Conservation (phyloP, 257 asterid genomes). For the Solanum medicagineum region DNA sequence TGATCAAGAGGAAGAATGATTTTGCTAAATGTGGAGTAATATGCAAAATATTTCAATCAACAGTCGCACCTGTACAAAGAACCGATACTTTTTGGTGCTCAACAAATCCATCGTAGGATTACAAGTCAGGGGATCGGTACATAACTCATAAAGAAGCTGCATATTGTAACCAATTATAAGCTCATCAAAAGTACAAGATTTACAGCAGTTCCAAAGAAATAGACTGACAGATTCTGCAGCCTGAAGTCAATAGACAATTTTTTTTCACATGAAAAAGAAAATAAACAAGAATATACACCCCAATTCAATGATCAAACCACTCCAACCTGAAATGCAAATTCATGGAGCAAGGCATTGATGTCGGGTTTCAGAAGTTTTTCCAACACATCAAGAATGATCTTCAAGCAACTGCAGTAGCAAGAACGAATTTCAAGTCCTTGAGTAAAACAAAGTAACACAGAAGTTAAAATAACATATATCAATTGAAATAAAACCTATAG, state of each 20-base stretch:
- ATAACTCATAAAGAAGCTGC: slow-evolving; percentile 85
- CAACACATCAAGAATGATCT: slow-evolving; percentile 83
- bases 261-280: not conserved
- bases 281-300: not conserved
- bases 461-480: not conserved
- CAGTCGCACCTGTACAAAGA: slow-evolving; percentile 62
- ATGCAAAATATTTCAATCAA: not conserved
- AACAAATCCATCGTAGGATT: slow-evolving; percentile 75
- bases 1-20: not conserved
- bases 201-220: not conserved
- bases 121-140: slow-evolving; percentile 76
- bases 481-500: slow-evolving; percentile 49
- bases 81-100: slow-evolving; percentile 65
- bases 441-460: not conserved
- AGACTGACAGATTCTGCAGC: not conserved
- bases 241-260: not conserved
- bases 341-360: slow-evolving; percentile 77
- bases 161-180: slow-evolving; percentile 13
- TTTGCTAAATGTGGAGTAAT: not conserved
- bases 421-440: slow-evolving; percentile 7
- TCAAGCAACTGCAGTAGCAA: slow-evolving; percentile 62
- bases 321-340: slow-evolving; percentile 88
- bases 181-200: slow-evolving; percentile 8
- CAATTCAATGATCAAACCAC: not conserved
- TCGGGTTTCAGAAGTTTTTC: slow-evolving; percentile 78